These are phyloP conservation scores for Thelonectria blattea DNA, from an alignment of 2,329 filamentous ascomycete species.

Conservation along the genomic window DNA sequence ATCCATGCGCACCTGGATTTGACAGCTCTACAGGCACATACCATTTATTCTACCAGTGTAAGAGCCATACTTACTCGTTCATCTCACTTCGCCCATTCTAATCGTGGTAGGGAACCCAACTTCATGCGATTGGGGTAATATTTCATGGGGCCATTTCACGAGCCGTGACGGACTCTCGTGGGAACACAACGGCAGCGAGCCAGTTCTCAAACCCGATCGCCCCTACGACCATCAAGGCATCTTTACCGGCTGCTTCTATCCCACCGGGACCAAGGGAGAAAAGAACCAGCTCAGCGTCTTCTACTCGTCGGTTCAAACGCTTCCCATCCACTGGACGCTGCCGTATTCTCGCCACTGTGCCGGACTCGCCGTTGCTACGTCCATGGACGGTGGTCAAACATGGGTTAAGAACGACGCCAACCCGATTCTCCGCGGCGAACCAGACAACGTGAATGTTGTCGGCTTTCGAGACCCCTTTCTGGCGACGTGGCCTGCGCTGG, in stretches of 20 bases:
- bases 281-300: slow-evolving; percentile 40
- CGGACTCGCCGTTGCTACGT: slow-evolving; percentile 48
- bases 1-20: slow-evolving; percentile 34
- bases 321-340: slow-evolving; percentile 46
- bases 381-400: slow-evolving; percentile 44
- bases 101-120: slow-evolving; percentile 43
- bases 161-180: slow-evolving; percentile 50
- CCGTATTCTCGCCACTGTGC: slow-evolving; percentile 51
- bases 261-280: slow-evolving; percentile 54
- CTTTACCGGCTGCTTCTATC: slow-evolving; percentile 57
- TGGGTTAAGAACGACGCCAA: slow-evolving; percentile 43
- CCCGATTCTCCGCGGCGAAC: slow-evolving; percentile 41
- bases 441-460: slow-evolving; percentile 36
- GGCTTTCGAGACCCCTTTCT: slow-evolving; percentile 46
- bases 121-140: slow-evolving; percentile 46
- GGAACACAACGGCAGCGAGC: slow-evolving; percentile 46
- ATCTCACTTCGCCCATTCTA: background rate
- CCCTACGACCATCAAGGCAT: slow-evolving; percentile 58
- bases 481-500: slow-evolving; percentile 38
- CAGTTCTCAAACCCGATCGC: slow-evolving; percentile 43
- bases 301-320: slow-evolving; percentile 43
- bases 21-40: slow-evolving; percentile 31
- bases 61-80: background rate
- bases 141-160: slow-evolving; percentile 58
- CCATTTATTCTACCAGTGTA: slow-evolving; percentile 37